Percentiles rank a stretch among this genome's conserved stretches.
Conservation (phyloP, 768 basidiomycete genomes). For the Inosperma sp. region DNA sequence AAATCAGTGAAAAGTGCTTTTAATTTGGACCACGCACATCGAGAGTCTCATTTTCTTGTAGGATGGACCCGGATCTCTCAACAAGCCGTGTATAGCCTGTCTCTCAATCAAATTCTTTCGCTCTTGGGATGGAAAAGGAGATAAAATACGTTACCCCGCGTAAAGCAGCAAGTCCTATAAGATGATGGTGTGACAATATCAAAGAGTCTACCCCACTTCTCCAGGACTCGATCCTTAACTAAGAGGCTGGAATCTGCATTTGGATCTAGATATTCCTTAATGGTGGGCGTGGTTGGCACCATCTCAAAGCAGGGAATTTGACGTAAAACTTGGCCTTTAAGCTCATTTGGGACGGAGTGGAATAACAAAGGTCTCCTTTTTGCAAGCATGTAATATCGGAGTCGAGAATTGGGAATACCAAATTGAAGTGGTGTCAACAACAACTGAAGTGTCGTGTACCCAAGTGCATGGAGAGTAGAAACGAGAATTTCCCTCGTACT, state of each 20-base stretch:
- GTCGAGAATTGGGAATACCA: conserved; percentile 75
- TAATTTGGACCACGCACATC: conserved; percentile 43
- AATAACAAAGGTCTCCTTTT: conserved; percentile 44
- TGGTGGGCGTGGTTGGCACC: conserved; percentile 29
- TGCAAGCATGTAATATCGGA: conserved; percentile 77
- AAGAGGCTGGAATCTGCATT: conserved; percentile 24
- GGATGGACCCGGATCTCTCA: conserved; percentile 71
- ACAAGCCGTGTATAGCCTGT: conserved; percentile 73
- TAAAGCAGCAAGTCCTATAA: conserved; percentile 72
- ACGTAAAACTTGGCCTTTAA: conserved; percentile 35
- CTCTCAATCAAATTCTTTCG: not conserved
- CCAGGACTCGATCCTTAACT: conserved; percentile 58
- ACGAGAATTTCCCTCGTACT: conserved; percentile 56
- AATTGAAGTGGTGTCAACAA: conserved; percentile 74
- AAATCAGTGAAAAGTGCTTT: not conserved
- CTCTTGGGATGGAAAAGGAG: not conserved
- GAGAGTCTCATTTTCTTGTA: conserved; percentile 64
- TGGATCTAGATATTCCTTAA: conserved; percentile 43
- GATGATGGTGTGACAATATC: conserved; percentile 70
- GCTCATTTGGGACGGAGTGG: conserved; percentile 16
- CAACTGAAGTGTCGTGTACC: conserved; percentile 57
- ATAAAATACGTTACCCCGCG: conserved; percentile 58
- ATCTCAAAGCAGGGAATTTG: conserved; percentile 46
- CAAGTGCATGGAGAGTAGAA: conserved; percentile 45
- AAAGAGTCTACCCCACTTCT: conserved; percentile 75